Percentiles rank a stretch among this genome's conserved stretches.
Conservation (phyloP, 2,329 filamentous ascomycete genomes). For the Anthostomella pinea region DNA sequence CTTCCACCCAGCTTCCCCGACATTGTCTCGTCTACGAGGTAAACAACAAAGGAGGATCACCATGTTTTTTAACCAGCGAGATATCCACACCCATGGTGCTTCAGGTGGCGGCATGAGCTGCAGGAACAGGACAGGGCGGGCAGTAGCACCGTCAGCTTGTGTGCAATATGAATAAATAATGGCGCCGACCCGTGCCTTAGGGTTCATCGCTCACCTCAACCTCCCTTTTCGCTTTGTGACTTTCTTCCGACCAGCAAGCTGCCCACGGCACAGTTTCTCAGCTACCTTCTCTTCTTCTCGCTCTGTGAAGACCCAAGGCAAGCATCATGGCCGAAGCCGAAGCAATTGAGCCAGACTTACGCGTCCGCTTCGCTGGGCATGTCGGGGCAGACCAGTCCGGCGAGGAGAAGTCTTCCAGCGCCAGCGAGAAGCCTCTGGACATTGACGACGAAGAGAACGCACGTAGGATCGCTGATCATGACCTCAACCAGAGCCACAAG, state of each 20-base stretch:
- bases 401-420: neutral
- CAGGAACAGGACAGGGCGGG: too few species aligned
- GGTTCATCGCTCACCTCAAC: too few species aligned
- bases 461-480: slow-evolving; percentile 1
- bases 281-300: neutral
- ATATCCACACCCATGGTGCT: neutral
- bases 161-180: too few species aligned
- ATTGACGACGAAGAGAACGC: slow-evolving; percentile 2
- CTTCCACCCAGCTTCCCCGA: neutral
- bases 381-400: neutral
- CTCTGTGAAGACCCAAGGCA: neutral
- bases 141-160: too few species aligned
- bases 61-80: neutral
- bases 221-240: too few species aligned
- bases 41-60: neutral
- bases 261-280: neutral
- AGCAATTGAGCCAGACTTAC: neutral
- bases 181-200: too few species aligned
- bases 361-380: neutral
- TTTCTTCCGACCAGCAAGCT: neutral
- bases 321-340: slow-evolving; percentile 1
- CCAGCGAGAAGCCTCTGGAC: neutral
- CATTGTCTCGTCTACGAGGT: neutral
- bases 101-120: neutral
- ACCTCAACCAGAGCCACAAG: slow-evolving; percentile 1